Evolutionary conservation across 2,329 filamentous ascomycete species (phyloP), one percentile per base, ranked within the genome.

Genomic region (Fusarium burgessii): DNA sequence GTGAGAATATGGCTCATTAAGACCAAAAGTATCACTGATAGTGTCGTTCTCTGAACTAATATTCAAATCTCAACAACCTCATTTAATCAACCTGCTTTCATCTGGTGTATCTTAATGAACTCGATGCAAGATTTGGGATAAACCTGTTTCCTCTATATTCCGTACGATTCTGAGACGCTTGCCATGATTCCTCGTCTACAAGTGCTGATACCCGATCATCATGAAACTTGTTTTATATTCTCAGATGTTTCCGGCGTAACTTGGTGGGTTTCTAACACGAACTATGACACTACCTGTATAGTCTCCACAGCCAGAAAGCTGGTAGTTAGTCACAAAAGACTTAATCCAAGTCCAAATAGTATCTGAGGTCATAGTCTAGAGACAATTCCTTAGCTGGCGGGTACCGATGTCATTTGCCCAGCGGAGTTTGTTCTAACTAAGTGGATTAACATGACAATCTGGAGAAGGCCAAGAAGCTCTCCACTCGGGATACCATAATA

Each of bases 371-470:
- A 25, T n/a, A 43, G 42, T 47, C 35, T 32, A 38, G 43, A 70
- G 23, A 62, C 29, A 36, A 46, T 25, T 45, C 13, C 33, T 69
- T 23, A 33, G n/a, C 29, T 45, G 32, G 62, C 71, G 68, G 68
- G 42, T 66, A 71, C 62, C 33, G 25, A 62, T 45, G 62, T n/a
- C 42, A 57, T 62, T 38, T 65, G 38, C 42, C 43, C 27, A 51
- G 43, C 35, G 45, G 57, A 40, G 40, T 23, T 35, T 45, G 42
- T 49, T 29, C 20, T 18, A 27, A 43, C 20, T 18, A 27, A 43
- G 68, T 71, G 58, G 63, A 54, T 52, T 54, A 43, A 40, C 51
- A 69, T 45, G 49, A 29, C n/a, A 51, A 43, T 52, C 33, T 47
- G 36, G 45, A 71, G 50, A 59, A 54, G 54, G 59, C 45, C 27